Percentiles rank a stretch among this genome's conserved stretches.
Evolutionary conservation across 1,284 basidiomycete species (phyloP).

Genomic region (Meripilus lineatus): DNA sequence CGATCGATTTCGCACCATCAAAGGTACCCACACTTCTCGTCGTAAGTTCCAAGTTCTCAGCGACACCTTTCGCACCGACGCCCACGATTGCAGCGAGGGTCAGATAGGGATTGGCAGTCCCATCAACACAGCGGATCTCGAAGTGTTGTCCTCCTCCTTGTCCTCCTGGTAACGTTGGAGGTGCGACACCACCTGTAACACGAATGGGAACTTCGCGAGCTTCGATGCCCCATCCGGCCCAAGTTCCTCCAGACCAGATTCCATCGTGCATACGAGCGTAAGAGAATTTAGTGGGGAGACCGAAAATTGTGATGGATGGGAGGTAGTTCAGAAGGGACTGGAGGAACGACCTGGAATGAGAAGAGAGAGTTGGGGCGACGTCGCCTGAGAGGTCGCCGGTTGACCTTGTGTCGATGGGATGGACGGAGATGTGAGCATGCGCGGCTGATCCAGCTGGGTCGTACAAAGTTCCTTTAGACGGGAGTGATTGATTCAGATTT

Average conservation of each 20-base stretch:
- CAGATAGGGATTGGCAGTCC: conserved; percentile 42
- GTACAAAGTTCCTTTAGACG: neutral
- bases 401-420: neutral
- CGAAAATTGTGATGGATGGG: conserved; percentile 50
- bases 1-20: conserved; percentile 31
- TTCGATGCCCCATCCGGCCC: conserved; percentile 62
- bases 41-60: conserved; percentile 28
- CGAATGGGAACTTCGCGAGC: conserved; percentile 65
- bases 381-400: no score
- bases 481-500: no score
- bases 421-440: neutral
- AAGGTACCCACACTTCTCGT: no score
- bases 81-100: conserved; percentile 46
- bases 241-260: conserved; percentile 68
- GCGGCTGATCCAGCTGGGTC: neutral
- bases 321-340: conserved; percentile 47
- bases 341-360: conserved; percentile 32
- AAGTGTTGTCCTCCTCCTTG: conserved; percentile 51
- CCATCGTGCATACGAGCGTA: conserved; percentile 62
- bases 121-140: conserved; percentile 60
- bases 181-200: conserved; percentile 38
- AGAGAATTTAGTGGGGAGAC: conserved; percentile 53
- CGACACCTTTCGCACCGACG: conserved; percentile 41
- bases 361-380: conserved; percentile 23
- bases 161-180: no score